Evolutionary conservation across 768 basidiomycete species (phyloP).

Genomic region (Pleurotus giganteus): DNA sequence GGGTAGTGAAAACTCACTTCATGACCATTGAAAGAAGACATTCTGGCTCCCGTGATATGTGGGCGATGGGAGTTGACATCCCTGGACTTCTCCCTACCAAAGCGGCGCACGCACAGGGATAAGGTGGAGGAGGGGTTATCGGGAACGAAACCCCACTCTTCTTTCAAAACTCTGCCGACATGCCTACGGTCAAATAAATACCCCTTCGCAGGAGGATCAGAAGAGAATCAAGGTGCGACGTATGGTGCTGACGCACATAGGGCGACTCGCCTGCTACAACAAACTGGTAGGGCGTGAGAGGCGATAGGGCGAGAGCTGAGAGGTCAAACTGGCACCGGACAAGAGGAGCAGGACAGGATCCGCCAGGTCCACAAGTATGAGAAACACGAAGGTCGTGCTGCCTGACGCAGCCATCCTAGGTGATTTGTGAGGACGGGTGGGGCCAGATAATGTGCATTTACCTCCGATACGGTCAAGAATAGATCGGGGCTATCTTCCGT

Average conservation of each 20-base stretch:
- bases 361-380: constrained; percentile 53
- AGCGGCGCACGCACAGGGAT: constrained; percentile 80
- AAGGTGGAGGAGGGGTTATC: constrained; percentile 38
- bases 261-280: constrained; percentile 82
- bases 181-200: constrained; percentile 85
- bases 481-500: constrained; percentile 76
- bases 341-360: constrained; percentile 68
- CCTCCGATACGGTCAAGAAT: constrained; percentile 82
- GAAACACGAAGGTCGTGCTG: constrained; percentile 80
- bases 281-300: constrained; percentile 79
- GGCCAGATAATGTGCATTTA: constrained; percentile 24
- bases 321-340: constrained; percentile 63
- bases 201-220: constrained; percentile 41
- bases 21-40: constrained; percentile 69
- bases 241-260: constrained; percentile 48
- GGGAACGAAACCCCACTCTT: constrained; percentile 69
- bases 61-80: constrained; percentile 21
- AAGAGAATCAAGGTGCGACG: not conserved
- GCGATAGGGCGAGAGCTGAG: constrained; percentile 72
- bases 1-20: constrained; percentile 45
- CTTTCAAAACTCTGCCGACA: constrained; percentile 53
- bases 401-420: constrained; percentile 75
- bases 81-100: constrained; percentile 47
- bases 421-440: not conserved
- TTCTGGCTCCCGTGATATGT: constrained; percentile 75